These are phyloP conservation scores for Lecanicillium sp. DNA, from an alignment of 2,329 filamentous ascomycete genomes.

Conservation along the genomic window DNA sequence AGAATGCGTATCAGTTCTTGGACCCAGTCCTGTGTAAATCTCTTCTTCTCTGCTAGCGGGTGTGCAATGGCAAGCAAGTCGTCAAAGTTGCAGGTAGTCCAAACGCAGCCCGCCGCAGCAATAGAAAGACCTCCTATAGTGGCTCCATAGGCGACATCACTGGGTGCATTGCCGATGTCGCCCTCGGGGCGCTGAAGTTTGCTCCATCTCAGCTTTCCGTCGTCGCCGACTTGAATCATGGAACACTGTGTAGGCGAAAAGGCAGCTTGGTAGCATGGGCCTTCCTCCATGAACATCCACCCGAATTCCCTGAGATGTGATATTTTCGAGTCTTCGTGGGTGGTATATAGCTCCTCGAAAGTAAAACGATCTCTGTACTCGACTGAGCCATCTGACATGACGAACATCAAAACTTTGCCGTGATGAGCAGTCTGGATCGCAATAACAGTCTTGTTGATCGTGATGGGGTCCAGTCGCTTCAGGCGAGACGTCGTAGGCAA, in stretches of 20 bases:
- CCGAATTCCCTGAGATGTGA: constrained; percentile 70
- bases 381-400: constrained; percentile 73
- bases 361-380: constrained; percentile 73
- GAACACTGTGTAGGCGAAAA: constrained; percentile 57
- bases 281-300: constrained; percentile 62
- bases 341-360: constrained; percentile 61
- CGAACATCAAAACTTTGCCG: constrained; percentile 65
- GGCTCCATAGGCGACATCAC: constrained; percentile 50
- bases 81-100: constrained; percentile 51
- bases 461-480: constrained; percentile 60
- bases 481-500: constrained; percentile 37
- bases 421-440: constrained; percentile 62
- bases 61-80: constrained; percentile 67
- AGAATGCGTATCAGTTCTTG: constrained; percentile 63
- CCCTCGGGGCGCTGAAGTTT: constrained; percentile 44
- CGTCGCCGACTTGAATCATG: constrained; percentile 51
- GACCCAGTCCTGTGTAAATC: constrained; percentile 56
- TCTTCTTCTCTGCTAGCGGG: constrained; percentile 33
- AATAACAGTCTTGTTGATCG: constrained; percentile 66
- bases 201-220: constrained; percentile 55
- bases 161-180: constrained; percentile 42
- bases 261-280: constrained; percentile 57
- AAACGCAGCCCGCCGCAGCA: constrained; percentile 40
- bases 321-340: constrained; percentile 59
- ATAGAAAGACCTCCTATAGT: constrained; percentile 57